Conservation (phyloP, 163 green algal genomes). For the Coccomyxa subellipsoidea region DNA sequence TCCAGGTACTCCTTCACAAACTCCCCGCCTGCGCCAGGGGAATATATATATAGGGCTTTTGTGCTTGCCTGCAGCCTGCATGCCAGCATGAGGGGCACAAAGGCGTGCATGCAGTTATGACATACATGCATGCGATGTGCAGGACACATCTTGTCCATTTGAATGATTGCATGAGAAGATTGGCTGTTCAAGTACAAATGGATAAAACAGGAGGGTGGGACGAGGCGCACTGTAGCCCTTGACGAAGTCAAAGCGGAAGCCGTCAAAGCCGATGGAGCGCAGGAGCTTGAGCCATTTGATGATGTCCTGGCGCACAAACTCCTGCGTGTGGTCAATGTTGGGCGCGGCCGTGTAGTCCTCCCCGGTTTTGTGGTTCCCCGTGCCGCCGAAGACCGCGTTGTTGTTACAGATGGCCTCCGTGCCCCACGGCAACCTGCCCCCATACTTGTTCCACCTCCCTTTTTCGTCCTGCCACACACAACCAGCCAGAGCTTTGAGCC, state of each 20-base stretch:
- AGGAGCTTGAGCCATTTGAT: conserved; percentile 84
- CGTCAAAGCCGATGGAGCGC: conserved; percentile 81
- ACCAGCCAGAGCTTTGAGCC: no score
- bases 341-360: conserved; percentile 86
- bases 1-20: conserved; percentile 87
- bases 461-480: conserved; percentile 50
- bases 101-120: no score
- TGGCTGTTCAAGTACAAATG: conserved; percentile 11
- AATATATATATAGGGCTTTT: no score
- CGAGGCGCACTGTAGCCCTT: conserved; percentile 64
- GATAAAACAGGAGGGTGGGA: not conserved
- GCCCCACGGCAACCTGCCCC: conserved; percentile 92
- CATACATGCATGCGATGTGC: not conserved
- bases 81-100: no score
- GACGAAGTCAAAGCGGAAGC: conserved; percentile 92
- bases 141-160: not conserved
- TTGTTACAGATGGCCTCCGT: conserved; percentile 79
- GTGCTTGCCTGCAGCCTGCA: not conserved
- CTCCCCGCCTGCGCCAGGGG: conserved; percentile 56
- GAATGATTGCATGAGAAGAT: not conserved
- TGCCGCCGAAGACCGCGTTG: conserved; percentile 82
- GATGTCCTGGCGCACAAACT: conserved; percentile 65
- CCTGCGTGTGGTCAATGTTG: conserved; percentile 86
- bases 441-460: conserved; percentile 91
- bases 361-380: conserved; percentile 70